A percentile compares a stretch with the other conserved stretches of the same genome.
phyloP scores from a whole-genome alignment of 2,329 filamentous ascomycete species.

The Cladosporium sphaerospermum region DNA sequence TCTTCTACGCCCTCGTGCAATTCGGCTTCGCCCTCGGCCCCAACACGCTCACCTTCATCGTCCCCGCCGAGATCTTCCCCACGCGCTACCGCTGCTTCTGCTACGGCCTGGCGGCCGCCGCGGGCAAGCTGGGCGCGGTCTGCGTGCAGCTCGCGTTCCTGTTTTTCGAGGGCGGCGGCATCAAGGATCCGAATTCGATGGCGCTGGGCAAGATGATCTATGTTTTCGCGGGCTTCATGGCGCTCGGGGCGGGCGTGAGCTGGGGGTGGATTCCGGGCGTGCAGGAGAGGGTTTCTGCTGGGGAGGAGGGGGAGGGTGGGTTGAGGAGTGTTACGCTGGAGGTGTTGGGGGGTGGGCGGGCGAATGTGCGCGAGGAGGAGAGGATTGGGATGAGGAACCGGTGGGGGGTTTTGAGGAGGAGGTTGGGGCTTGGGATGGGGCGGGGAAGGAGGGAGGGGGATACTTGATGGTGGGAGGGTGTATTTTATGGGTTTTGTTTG shows the following conservation, averaged over 20 bases:
- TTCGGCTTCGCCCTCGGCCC: conserved; percentile 45
- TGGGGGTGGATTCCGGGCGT: conserved; percentile 16
- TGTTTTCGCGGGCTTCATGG: conserved; percentile 16
- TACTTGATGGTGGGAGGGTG: neutral
- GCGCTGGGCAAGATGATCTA: conserved; percentile 14
- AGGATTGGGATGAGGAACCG: neutral
- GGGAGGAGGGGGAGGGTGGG: neutral
- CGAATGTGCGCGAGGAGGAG: neutral
- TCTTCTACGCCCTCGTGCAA: conserved; percentile 41
- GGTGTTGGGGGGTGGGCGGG: neutral
- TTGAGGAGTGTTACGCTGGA: conserved; percentile 8
- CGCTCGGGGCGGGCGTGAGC: conserved; percentile 12
- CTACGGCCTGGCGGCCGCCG: conserved; percentile 49
- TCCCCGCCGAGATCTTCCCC: conserved; percentile 52
- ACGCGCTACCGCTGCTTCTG: conserved; percentile 49
- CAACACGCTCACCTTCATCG: conserved; percentile 25
- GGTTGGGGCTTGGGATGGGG: neutral
- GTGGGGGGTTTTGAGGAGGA: conserved; percentile 3
- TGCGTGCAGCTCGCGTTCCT: conserved; percentile 37
- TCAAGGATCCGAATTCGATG: conserved; percentile 13
- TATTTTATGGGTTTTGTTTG: neutral
- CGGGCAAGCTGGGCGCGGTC: conserved; percentile 49
- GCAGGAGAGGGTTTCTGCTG: conserved; percentile 8
- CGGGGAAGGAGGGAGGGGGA: neutral
- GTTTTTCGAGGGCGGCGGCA: conserved; percentile 6